phyloP scores from a whole-genome alignment of 2,329 filamentous ascomycete species.

The Dactylellina leptospora region DNA sequence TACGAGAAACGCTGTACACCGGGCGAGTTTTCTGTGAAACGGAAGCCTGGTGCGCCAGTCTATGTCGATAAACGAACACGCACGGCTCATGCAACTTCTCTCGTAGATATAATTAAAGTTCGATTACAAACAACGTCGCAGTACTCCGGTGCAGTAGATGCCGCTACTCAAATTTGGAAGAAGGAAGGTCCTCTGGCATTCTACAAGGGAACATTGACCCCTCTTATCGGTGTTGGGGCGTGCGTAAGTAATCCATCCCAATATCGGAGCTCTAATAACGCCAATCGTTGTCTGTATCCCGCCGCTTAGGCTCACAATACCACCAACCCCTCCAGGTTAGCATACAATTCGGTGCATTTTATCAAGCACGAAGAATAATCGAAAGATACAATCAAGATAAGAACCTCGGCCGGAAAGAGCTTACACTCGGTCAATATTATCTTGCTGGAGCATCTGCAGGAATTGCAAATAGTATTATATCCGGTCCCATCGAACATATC shows the following conservation, averaged over 20 bases:
- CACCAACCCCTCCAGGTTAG: conserved; percentile 65
- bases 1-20: conserved; percentile 34
- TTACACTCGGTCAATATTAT: conserved; percentile 89
- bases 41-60: conserved; percentile 16
- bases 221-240: conserved; percentile 92
- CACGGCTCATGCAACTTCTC: conserved; percentile 57
- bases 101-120: conserved; percentile 89
- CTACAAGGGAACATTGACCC: conserved; percentile 97
- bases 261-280: conserved; percentile 28
- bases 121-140: conserved; percentile 87
- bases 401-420: conserved; percentile 61
- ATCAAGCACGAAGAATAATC: conserved; percentile 85
- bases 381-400: conserved; percentile 74
- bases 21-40: conserved; percentile 3
- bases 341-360: conserved; percentile 98
- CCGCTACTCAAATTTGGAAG: conserved; percentile 82
- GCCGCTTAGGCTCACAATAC: conserved; percentile 25
- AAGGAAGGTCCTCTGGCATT: conserved; percentile 90
- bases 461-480: conserved; percentile 73
- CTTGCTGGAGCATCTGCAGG: conserved; percentile 90
- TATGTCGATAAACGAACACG: conserved; percentile 54
- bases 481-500: conserved; percentile 48
- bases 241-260: conserved; percentile 70
- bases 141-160: conserved; percentile 81
- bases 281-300: neutral